phyloP scores from a whole-genome alignment of 257 asterid species.

The Solanum chiquidenum region DNA sequence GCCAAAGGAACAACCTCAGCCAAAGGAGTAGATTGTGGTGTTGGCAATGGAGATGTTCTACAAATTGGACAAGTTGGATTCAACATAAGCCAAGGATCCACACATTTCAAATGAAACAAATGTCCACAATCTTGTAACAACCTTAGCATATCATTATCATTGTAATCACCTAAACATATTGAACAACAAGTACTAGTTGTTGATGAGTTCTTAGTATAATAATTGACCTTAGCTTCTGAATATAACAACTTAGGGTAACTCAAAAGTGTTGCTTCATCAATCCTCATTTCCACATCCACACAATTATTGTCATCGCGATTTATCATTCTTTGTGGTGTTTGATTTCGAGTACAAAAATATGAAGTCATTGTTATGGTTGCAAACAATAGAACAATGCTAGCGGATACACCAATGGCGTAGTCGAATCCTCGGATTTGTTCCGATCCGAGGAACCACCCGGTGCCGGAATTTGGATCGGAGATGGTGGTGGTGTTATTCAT shows the following conservation, averaged over 20 bases:
- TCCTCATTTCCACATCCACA: constrained; percentile 27
- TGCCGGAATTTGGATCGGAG: not conserved
- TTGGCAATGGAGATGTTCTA: constrained; percentile 74
- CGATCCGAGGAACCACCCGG: constrained; percentile 44
- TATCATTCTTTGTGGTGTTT: not conserved
- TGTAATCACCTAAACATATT: constrained; percentile 74
- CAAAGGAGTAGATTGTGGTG: constrained; percentile 73
- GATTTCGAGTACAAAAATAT: constrained; percentile 57
- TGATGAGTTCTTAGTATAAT: constrained; percentile 21
- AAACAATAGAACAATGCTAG: constrained; percentile 70
- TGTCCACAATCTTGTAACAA: constrained; percentile 79
- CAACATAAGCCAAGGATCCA: constrained; percentile 79
- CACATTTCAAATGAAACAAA: constrained; percentile 65
- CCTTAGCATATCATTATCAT: constrained; percentile 40
- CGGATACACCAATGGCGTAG: constrained; percentile 76
- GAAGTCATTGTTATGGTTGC: constrained; percentile 64
- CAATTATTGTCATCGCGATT: not conserved
- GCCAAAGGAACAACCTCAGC: constrained; percentile 76
- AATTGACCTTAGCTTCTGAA: constrained; percentile 48
- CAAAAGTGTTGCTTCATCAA: constrained; percentile 60
- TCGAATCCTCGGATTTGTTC: constrained; percentile 57
- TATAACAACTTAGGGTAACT: constrained; percentile 59
- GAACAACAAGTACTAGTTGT: constrained; percentile 51
- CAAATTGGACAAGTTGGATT: constrained; percentile 92
- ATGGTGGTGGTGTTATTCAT: constrained; percentile 23